Conservation (phyloP, 345 rosid genomes). For the Laguncularia racemosa region DNA sequence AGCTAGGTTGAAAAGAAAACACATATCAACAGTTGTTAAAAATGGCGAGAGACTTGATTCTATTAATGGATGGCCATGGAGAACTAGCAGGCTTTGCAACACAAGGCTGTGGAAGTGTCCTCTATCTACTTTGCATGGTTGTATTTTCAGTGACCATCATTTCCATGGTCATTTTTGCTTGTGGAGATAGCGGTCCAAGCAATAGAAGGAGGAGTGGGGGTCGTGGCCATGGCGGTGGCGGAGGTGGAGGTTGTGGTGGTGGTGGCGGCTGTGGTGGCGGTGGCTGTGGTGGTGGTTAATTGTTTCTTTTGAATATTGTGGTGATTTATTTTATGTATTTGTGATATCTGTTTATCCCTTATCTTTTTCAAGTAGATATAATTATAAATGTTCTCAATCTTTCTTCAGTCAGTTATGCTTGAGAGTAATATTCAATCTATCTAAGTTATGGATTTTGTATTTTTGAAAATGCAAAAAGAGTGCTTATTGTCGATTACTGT, state of each 20-base stretch:
- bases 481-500: too few relatives aligned
- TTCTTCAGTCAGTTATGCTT: too few relatives aligned
- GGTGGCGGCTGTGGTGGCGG: background rate
- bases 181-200: background rate
- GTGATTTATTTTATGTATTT: background rate
- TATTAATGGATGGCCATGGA: background rate
- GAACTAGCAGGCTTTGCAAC: background rate
- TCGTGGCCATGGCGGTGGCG: background rate
- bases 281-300: background rate
- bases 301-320: background rate
- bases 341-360: too few relatives aligned
- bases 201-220: background rate
- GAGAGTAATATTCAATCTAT: too few relatives aligned
- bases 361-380: too few relatives aligned
- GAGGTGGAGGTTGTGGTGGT: conserved; percentile 4
- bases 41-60: background rate
- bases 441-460: too few relatives aligned
- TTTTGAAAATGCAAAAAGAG: too few relatives aligned
- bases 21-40: too few relatives aligned
- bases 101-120: background rate
- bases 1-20: too few relatives aligned
- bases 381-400: too few relatives aligned
- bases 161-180: conserved; percentile 7
- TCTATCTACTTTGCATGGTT: conserved; percentile 3
- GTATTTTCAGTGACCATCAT: conserved; percentile 2